Conservation (phyloP, 768 basidiomycete genomes). For the Tylopilus balloui region DNA sequence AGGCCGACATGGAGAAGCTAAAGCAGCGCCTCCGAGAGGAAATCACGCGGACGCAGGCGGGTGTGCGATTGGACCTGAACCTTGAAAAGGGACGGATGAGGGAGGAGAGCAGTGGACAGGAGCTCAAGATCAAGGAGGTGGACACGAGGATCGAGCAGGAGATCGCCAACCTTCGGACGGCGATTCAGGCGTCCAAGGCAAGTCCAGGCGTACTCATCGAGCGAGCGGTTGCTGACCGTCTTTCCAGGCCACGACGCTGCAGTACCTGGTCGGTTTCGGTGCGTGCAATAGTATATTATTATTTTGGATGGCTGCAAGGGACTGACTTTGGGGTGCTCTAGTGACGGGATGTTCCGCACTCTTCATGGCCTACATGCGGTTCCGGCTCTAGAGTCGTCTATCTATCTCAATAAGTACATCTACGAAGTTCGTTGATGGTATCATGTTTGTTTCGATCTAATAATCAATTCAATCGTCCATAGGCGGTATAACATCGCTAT, state of each 20-base stretch:
- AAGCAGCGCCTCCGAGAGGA: constrained; percentile 92
- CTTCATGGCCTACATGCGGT: constrained; percentile 84
- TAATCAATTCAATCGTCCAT: constrained; percentile 47
- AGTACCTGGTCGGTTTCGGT: constrained; percentile 88
- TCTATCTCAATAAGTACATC: background rate
- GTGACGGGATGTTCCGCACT: constrained; percentile 84
- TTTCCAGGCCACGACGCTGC: constrained; percentile 71
- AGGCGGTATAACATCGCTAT: constrained; percentile 62
- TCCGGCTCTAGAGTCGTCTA: constrained; percentile 36
- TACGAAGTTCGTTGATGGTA: background rate
- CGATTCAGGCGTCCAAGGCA: constrained; percentile 83
- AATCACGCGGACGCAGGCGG: constrained; percentile 86
- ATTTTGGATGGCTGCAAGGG: background rate
- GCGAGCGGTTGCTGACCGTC: constrained; percentile 1
- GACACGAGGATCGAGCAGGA: constrained; percentile 97
- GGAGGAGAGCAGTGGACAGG: constrained; percentile 87
- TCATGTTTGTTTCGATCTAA: background rate
- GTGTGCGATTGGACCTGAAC: constrained; percentile 91
- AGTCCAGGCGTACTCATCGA: constrained; percentile 1
- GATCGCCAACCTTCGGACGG: constrained; percentile 79
- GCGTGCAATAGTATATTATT: no score
- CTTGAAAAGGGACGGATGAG: constrained; percentile 94
- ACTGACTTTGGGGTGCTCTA: constrained; percentile 26
- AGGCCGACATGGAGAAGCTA: constrained; percentile 87
- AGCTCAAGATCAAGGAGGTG: constrained; percentile 95